Conservation (phyloP, 495 filamentous ascomycete species). For the Lophiostoma macrostomum region DNA sequence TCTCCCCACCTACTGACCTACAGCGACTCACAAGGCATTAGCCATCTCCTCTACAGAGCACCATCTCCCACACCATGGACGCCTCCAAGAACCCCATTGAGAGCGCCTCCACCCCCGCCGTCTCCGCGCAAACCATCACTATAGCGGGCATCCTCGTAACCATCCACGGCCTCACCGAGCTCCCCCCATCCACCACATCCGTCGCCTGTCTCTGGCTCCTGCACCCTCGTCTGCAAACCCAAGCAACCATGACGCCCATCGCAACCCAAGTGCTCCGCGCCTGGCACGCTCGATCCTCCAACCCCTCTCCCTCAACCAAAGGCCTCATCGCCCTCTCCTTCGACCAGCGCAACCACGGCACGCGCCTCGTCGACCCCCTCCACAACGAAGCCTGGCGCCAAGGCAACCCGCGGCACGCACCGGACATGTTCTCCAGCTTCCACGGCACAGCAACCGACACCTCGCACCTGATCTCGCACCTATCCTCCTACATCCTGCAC, state of each 20-base stretch:
- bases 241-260: constrained; percentile 65
- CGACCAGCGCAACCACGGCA: constrained; percentile 89
- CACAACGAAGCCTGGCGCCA: constrained; percentile 74
- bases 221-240: constrained; percentile 67
- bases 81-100: constrained; percentile 34
- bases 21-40: no score
- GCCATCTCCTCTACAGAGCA: background rate
- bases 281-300: constrained; percentile 51
- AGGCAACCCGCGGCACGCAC: constrained; percentile 79
- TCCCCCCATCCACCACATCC: constrained; percentile 47
- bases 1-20: no score
- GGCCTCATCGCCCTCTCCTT: constrained; percentile 78
- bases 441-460: constrained; percentile 75
- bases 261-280: constrained; percentile 54
- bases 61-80: constrained; percentile 11
- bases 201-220: constrained; percentile 83
- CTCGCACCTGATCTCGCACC: constrained; percentile 64
- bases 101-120: constrained; percentile 36
- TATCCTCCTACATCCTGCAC: constrained; percentile 72
- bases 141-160: constrained; percentile 75
- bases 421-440: constrained; percentile 77
- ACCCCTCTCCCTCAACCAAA: constrained; percentile 31
- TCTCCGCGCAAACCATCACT: constrained; percentile 60
- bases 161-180: constrained; percentile 75
- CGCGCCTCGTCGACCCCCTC: constrained; percentile 53